These are phyloP conservation scores for Corymbia maculata DNA, from an alignment of 345 rosid species.

Conservation along the genomic window DNA sequence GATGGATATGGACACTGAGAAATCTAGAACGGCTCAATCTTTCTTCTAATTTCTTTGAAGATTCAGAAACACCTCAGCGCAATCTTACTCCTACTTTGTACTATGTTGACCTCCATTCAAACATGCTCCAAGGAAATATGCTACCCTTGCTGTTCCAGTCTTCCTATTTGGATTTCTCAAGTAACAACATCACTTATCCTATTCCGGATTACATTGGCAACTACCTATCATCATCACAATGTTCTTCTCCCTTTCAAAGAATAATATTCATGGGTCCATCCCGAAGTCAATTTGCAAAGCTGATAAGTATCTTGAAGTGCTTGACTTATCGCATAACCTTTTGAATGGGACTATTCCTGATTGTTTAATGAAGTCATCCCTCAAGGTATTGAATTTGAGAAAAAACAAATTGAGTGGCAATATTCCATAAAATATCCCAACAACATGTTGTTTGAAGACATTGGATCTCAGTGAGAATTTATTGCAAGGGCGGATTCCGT, in stretches of 20 bases:
- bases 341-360: background rate
- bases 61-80: background rate
- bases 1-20: background rate
- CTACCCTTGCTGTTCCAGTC: background rate
- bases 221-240: background rate
- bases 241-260: constrained; percentile 2
- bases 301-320: background rate
- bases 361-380: background rate
- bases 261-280: background rate
- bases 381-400: constrained; percentile 2
- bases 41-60: constrained; percentile 4
- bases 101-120: background rate
- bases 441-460: constrained; percentile 9
- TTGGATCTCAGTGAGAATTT: constrained; percentile 23
- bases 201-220: background rate
- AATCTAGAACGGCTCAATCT: constrained; percentile 8
- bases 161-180: background rate
- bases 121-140: background rate
- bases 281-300: background rate
- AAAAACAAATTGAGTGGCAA: background rate
- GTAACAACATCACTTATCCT: background rate
- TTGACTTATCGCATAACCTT: background rate
- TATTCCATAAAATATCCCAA: constrained; percentile 7
- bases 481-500: constrained; percentile 15
- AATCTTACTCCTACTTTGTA: background rate